Percentiles rank a stretch among this genome's conserved stretches.
Conservation (phyloP, 2,329 filamentous ascomycete genomes). For the Diaporthe longicolla region DNA sequence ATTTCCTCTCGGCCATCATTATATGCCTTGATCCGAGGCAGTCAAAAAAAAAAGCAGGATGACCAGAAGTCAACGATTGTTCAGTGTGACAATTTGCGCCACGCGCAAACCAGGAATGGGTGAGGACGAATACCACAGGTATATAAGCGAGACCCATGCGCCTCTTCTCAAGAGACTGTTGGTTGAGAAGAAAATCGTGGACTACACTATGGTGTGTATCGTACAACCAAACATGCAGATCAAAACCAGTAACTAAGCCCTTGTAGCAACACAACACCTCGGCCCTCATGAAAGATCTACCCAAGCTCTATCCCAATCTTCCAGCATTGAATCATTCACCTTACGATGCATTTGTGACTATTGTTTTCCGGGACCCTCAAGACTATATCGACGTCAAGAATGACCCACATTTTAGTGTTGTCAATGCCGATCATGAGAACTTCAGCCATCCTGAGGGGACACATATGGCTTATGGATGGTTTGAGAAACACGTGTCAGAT, state of each 20-base stretch:
- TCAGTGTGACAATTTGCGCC: conserved; percentile 24
- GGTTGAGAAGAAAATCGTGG: conserved; percentile 18
- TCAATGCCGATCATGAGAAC: conserved; percentile 18
- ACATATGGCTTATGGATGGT: conserved; percentile 20
- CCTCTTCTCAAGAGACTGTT: conserved; percentile 9
- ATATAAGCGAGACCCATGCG: conserved; percentile 19
- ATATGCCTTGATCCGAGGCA: neutral
- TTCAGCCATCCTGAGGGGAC: conserved; percentile 5
- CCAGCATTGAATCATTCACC: conserved; percentile 3
- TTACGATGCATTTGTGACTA: conserved; percentile 10
- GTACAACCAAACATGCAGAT: neutral
- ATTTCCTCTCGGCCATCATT: neutral
- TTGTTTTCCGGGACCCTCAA: conserved; percentile 21
- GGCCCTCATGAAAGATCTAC: conserved; percentile 7
- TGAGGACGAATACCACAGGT: conserved; percentile 13
- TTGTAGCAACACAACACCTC: conserved; percentile 14
- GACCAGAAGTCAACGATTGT: neutral
- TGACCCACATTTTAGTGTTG: conserved; percentile 14
- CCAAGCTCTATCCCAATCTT: conserved; percentile 13
- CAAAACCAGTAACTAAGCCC: neutral
- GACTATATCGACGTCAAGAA: conserved; percentile 18
- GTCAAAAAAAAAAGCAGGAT: neutral
- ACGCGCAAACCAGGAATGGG: conserved; percentile 13
- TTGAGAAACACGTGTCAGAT: conserved; percentile 6
- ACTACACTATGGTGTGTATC: conserved; percentile 13